phyloP scores from a whole-genome alignment of 2,329 filamentous ascomycete genomes.

The Monilinia fructicola region DNA sequence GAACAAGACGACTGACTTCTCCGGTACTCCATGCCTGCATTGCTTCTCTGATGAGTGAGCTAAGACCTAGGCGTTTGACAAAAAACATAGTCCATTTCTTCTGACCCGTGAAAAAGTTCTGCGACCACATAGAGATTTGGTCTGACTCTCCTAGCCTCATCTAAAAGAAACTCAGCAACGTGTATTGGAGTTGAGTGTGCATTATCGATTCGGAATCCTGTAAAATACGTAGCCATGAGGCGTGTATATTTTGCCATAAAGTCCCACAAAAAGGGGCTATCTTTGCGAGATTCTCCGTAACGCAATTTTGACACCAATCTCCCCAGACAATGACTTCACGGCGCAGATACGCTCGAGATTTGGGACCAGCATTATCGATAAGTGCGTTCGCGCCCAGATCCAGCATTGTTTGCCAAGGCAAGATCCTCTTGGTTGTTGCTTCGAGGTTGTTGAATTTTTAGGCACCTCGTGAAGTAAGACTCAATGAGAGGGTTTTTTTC shows the following conservation, averaged over 20 bases:
- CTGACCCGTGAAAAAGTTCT: conserved; percentile 92
- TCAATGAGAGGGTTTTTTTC: conserved; percentile 81
- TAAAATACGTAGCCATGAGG: conserved; percentile 91
- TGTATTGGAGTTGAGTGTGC: conserved; percentile 94
- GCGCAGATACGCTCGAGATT: conserved; percentile 89
- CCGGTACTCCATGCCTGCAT: conserved; percentile 98
- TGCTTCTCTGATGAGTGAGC: conserved; percentile 88
- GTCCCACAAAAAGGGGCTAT: conserved; percentile 93
- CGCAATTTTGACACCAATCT: conserved; percentile 95
- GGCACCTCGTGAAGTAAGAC: conserved; percentile 88
- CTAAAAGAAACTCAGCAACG: conserved; percentile 91
- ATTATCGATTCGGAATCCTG: conserved; percentile 95
- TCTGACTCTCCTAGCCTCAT: conserved; percentile 84
- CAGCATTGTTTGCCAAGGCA: conserved; percentile 91
- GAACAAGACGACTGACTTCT: conserved; percentile 88
- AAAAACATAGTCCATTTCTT: conserved; percentile 97
- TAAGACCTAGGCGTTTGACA: conserved; percentile 87
- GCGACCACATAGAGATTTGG: conserved; percentile 90
- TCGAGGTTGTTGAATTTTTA: conserved; percentile 71
- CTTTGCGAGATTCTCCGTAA: conserved; percentile 75
- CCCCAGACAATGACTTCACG: conserved; percentile 98
- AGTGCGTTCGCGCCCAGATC: conserved; percentile 97
- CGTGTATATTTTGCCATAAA: conserved; percentile 93
- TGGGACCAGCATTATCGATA: conserved; percentile 86
- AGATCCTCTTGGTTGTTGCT: conserved; percentile 76